phyloP scores from a whole-genome alignment of 2,329 filamentous ascomycete species.

The Apiospora saccharicola region DNA sequence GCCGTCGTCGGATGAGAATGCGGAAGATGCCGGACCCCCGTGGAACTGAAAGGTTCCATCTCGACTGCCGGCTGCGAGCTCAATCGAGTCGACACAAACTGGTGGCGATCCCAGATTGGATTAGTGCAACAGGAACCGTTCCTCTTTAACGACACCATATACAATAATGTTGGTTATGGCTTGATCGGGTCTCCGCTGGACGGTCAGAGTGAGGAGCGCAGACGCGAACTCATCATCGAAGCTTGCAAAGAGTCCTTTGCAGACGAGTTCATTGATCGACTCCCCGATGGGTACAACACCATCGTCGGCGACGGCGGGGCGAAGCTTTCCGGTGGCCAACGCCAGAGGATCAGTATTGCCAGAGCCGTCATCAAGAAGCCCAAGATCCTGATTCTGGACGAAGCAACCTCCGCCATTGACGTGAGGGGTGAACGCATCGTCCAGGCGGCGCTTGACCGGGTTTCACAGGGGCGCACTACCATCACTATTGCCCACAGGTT shows the following conservation, averaged over 20 bases:
- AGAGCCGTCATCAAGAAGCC: slow-evolving; percentile 77
- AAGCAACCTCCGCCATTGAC: slow-evolving; percentile 75
- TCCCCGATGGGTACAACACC: slow-evolving; percentile 74
- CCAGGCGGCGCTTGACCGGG: slow-evolving; percentile 68
- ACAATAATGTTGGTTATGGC: slow-evolving; percentile 68
- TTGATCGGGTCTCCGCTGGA: slow-evolving; percentile 62
- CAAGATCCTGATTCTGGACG: slow-evolving; percentile 76
- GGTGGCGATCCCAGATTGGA: slow-evolving; percentile 68
- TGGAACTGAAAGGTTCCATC: slow-evolving; percentile 61
- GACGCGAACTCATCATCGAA: slow-evolving; percentile 65
- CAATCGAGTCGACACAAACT: slow-evolving; percentile 67
- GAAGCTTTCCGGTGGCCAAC: slow-evolving; percentile 83
- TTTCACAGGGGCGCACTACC: slow-evolving; percentile 70
- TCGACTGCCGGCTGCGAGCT: slow-evolving; percentile 61
- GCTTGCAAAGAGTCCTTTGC: slow-evolving; percentile 74
- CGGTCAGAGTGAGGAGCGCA: slow-evolving; percentile 59
- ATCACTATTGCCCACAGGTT: slow-evolving; percentile 79
- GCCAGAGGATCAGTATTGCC: slow-evolving; percentile 83
- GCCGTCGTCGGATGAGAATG: slow-evolving; percentile 25
- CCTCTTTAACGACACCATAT: slow-evolving; percentile 71
- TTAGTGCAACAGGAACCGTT: slow-evolving; percentile 74
- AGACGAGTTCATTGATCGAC: slow-evolving; percentile 70
- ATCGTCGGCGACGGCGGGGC: slow-evolving; percentile 79
- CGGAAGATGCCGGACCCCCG: slow-evolving; percentile 49
- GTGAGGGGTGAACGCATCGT: slow-evolving; percentile 65